A percentile compares a stretch with the other conserved stretches of the same genome.
Evolutionary conservation across 352 stramenopile genomes (phyloP).

Genomic region (Thalassiosira mediterranea): DNA sequence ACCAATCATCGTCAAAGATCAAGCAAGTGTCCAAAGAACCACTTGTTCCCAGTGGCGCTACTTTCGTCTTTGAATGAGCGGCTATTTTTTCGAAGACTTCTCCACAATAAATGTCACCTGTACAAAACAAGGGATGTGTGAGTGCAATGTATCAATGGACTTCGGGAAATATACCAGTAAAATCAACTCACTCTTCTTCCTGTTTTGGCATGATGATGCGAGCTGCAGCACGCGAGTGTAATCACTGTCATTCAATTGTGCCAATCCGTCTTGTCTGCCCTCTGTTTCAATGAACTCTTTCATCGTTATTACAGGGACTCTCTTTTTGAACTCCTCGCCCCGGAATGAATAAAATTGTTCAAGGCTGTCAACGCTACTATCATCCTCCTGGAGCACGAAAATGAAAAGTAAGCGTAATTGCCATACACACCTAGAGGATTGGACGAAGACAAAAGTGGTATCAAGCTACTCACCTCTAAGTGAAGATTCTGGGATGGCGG

Average conservation of each 20-base stretch:
- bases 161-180: too few relatives aligned
- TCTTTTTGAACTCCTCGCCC: constrained; percentile 66
- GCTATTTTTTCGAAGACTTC: constrained; percentile 49
- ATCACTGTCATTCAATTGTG: constrained; percentile 67
- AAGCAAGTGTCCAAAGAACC: constrained; percentile 49
- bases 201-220: constrained; percentile 59
- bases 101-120: constrained; percentile 58
- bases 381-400: too few relatives aligned
- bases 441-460: too few relatives aligned
- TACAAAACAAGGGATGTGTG: constrained; percentile 39
- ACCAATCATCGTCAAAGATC: constrained; percentile 74
- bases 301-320: constrained; percentile 84
- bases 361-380: constrained; percentile 61
- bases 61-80: constrained; percentile 41
- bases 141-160: constrained; percentile 11
- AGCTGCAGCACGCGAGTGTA: constrained; percentile 26
- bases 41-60: constrained; percentile 27
- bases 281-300: constrained; percentile 85
- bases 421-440: too few relatives aligned
- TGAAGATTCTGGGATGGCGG: constrained; percentile 84
- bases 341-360: constrained; percentile 83
- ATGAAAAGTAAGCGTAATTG: too few relatives aligned
- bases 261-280: constrained; percentile 56
- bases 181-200: constrained; percentile 50
- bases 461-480: too few relatives aligned